Conservation (phyloP, 2,329 filamentous ascomycete genomes). For the Fusarium drepaniforme region DNA sequence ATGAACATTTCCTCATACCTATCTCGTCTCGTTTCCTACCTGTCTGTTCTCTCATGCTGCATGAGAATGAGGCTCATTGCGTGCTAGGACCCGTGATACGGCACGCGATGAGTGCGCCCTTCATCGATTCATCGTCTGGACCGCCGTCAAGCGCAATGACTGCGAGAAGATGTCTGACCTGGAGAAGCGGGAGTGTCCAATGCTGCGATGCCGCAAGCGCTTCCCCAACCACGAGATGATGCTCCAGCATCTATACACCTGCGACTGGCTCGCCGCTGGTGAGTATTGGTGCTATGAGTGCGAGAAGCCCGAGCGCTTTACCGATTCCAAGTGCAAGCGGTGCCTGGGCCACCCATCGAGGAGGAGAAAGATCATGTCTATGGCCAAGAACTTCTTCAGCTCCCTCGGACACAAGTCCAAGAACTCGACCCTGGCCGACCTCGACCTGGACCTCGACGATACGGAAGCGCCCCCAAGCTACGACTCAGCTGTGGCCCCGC, state of each 20-base stretch:
- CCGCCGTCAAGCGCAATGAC: slow-evolving; percentile 66
- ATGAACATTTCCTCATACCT: slow-evolving; percentile 17
- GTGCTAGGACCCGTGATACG: slow-evolving; percentile 57
- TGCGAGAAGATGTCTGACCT: slow-evolving; percentile 60
- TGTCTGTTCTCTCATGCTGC: background rate
- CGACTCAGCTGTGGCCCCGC: slow-evolving; percentile 54
- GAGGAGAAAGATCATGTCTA: slow-evolving; percentile 63
- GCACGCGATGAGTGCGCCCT: slow-evolving; percentile 63
- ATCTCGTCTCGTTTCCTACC: background rate
- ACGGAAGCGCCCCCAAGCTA: slow-evolving; percentile 60
- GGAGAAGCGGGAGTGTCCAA: slow-evolving; percentile 64
- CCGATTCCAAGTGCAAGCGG: slow-evolving; percentile 62
- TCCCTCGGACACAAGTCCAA: slow-evolving; percentile 63
- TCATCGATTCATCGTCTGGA: slow-evolving; percentile 69
- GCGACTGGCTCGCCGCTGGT: slow-evolving; percentile 60
- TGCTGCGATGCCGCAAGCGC: slow-evolving; percentile 62
- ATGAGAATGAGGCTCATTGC: slow-evolving; percentile 25
- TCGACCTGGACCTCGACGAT: slow-evolving; percentile 47
- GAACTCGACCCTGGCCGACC: slow-evolving; percentile 40
- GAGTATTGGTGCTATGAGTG: slow-evolving; percentile 71
- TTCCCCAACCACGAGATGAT: slow-evolving; percentile 66
- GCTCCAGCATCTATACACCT: slow-evolving; percentile 65
- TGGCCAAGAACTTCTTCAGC: slow-evolving; percentile 67
- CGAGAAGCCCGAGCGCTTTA: slow-evolving; percentile 63
- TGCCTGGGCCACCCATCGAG: slow-evolving; percentile 64